Evolutionary conservation across 371 early-diverging fungal genomes (phyloP), one percentile per base, ranked within the genome.

Genomic region (Mucor piriformis): DNA sequence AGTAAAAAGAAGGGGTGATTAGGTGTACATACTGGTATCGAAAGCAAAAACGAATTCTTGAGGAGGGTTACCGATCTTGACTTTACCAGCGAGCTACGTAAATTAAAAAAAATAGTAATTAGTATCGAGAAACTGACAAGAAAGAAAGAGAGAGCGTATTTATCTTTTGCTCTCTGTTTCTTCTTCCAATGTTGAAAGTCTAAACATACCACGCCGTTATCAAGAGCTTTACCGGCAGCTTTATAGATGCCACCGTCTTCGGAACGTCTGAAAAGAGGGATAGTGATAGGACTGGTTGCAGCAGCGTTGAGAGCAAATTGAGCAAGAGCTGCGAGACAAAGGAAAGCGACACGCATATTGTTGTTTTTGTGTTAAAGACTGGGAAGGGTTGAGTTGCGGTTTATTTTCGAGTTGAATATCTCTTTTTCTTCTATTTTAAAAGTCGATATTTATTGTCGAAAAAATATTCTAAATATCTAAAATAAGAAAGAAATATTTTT

Each of bases 1-100:
- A 34, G 7, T 6, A 50, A 12, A 64, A 57, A 40, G 18, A 49
- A 40, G 2, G 8, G 43, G 23, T 3, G 24, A 24, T 10, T 20
- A 32, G 38, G 8, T 16, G 18, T 25, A 58, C 66, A 56, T 71
- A 76, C 76, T 72, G 60, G 80, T 79, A 65, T 79, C 80, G 59
- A 79, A 79, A 42, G 74, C 80, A 55, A 79, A 56, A 44, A 62
- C 66, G 48, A 79, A 79, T 40, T 79, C 73, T 64, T 79, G 80
- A 44, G 78, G 70, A 37, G 78, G 74, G 18, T 49, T 69, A 57
- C 80, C 80, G 42, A 79, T 66, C 27, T 70, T 59, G 20, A 79
- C 70, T 59, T 66, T 76, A 54, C 80, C 80, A 59, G 76, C 74
- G 52, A 79, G 74, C 76, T 76, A 61, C 53, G 16, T 38, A 21